Evolutionary conservation across 2,329 filamentous ascomycete genomes (phyloP).

Genomic region (Volutella citrinella): DNA sequence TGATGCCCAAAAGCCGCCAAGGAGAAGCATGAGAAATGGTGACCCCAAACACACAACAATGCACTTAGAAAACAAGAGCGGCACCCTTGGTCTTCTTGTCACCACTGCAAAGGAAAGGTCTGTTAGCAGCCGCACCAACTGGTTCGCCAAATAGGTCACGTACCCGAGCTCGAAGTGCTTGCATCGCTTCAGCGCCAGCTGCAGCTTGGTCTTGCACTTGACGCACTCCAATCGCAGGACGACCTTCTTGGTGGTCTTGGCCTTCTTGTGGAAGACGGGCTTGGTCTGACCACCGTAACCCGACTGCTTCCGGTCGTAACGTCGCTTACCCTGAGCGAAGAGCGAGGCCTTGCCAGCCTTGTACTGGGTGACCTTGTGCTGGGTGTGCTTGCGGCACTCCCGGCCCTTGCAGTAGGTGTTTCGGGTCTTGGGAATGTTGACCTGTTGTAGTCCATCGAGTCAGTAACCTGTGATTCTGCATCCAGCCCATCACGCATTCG

Average conservation of each 20-base stretch:
- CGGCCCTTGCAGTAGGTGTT: slow-evolving; percentile 98
- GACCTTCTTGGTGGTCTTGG: slow-evolving; percentile 99
- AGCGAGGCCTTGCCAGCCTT: slow-evolving; percentile 95
- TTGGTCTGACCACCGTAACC: slow-evolving; percentile 99
- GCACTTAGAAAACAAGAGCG: slow-evolving; percentile 95
- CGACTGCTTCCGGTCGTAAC: slow-evolving; percentile 98
- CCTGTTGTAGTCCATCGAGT: slow-evolving; percentile 50
- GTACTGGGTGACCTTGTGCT: slow-evolving; percentile 95
- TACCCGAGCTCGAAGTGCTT: slow-evolving; percentile 99
- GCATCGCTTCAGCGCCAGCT: slow-evolving; percentile 98
- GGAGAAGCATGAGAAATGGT: slow-evolving; percentile 41
- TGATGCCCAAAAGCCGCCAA: slow-evolving; percentile 45
- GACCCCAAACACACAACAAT: slow-evolving; percentile 44
- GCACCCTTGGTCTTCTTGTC: slow-evolving; percentile 99
- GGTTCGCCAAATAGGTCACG: slow-evolving; percentile 39
- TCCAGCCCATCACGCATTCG: slow-evolving; percentile 9
- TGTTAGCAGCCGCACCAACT: slow-evolving; percentile 42
- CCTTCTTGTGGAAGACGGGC: slow-evolving; percentile 99
- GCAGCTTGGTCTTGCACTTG: slow-evolving; percentile 95
- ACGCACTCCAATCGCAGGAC: slow-evolving; percentile 98
- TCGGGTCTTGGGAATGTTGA: slow-evolving; percentile 98
- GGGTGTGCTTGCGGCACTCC: slow-evolving; percentile 87
- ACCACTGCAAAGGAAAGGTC: slow-evolving; percentile 66
- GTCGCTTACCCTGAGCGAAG: slow-evolving; percentile 98
- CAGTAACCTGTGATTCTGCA: slow-evolving; percentile 23